Conservation (phyloP, 352 stramenopile genomes). For the Sclerospora graminicola region DNA sequence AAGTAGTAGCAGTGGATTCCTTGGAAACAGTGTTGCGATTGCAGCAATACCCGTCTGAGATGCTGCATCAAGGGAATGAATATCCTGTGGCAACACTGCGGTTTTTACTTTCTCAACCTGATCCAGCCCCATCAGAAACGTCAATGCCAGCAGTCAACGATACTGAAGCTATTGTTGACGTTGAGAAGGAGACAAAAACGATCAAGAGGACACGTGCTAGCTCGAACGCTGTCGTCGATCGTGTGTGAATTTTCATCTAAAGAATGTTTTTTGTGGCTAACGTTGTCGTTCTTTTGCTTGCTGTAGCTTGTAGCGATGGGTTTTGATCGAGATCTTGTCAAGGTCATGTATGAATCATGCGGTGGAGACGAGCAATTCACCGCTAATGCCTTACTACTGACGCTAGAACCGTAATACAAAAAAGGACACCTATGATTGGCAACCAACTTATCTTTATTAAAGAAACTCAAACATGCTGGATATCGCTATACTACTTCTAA, state of each 20-base stretch:
- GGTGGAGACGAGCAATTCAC: slow-evolving; percentile 39
- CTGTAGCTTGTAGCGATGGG: slow-evolving; percentile 48
- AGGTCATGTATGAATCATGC: slow-evolving; percentile 52
- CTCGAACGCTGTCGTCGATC: slow-evolving; percentile 3
- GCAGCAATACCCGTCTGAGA: slow-evolving; percentile 28
- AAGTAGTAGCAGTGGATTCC: slow-evolving; percentile 16
- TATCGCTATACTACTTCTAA: slow-evolving; percentile 11
- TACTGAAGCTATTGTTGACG: slow-evolving; percentile 7
- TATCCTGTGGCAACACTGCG: slow-evolving; percentile 29
- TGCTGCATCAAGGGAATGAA: slow-evolving; percentile 32
- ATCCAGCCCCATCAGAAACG: slow-evolving; percentile 1
- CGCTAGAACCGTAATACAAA: slow-evolving; percentile 19
- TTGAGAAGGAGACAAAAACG: slow-evolving; percentile 1
- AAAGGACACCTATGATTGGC: neutral
- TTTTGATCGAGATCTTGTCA: slow-evolving; percentile 40
- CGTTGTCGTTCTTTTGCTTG: neutral
- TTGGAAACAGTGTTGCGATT: slow-evolving; percentile 43
- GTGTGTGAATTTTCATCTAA: slow-evolving; percentile 19
- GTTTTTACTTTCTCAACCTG: slow-evolving; percentile 20
- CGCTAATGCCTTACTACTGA: slow-evolving; percentile 46
- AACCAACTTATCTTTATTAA: neutral
- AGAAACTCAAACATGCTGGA: slow-evolving; percentile 1
- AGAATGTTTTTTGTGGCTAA: neutral
- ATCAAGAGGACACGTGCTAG: neutral
- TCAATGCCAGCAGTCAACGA: neutral